A percentile compares a stretch with the other conserved stretches of the same genome.
Conservation (phyloP, 2,329 filamentous ascomycete genomes). For the Trichoderma atroviride region DNA sequence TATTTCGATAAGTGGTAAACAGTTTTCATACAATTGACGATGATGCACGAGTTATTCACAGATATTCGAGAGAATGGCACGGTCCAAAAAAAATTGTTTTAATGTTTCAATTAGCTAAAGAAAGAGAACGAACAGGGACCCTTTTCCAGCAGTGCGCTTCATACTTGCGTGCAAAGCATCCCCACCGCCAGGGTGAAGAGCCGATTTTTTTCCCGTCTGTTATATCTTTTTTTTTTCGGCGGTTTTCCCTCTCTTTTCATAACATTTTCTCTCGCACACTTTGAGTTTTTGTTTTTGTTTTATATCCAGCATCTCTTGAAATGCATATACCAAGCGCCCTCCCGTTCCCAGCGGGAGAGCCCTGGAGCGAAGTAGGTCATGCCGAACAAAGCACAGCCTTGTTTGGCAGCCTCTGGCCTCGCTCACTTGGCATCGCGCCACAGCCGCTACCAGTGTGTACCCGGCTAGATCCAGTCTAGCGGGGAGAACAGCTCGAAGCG, state of each 20-base stretch:
- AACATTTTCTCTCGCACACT: slow-evolving; percentile 31
- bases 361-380: slow-evolving; percentile 29
- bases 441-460: slow-evolving; percentile 27
- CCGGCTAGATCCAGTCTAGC: slow-evolving; percentile 12
- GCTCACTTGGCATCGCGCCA: slow-evolving; percentile 30
- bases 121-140: slow-evolving; percentile 45
- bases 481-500: background rate
- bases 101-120: slow-evolving; percentile 48
- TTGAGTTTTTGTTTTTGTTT: slow-evolving; percentile 22
- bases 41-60: background rate
- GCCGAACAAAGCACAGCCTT: slow-evolving; percentile 32
- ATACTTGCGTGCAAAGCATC: slow-evolving; percentile 39
- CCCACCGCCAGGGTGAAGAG: slow-evolving; percentile 37
- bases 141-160: slow-evolving; percentile 41
- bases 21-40: background rate
- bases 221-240: slow-evolving; percentile 1
- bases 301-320: slow-evolving; percentile 41
- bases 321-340: slow-evolving; percentile 29
- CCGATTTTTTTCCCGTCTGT: slow-evolving; percentile 27
- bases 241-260: slow-evolving; percentile 8
- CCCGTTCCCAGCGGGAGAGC: slow-evolving; percentile 27
- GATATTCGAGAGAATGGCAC: background rate
- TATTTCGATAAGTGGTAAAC: background rate
- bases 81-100: slow-evolving; percentile 33
- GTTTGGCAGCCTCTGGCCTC: slow-evolving; percentile 10